A percentile compares a stretch with the other conserved stretches of the same genome.
Evolutionary conservation across 768 basidiomycete species (phyloP).

Genomic region (Boletus insuetus): DNA sequence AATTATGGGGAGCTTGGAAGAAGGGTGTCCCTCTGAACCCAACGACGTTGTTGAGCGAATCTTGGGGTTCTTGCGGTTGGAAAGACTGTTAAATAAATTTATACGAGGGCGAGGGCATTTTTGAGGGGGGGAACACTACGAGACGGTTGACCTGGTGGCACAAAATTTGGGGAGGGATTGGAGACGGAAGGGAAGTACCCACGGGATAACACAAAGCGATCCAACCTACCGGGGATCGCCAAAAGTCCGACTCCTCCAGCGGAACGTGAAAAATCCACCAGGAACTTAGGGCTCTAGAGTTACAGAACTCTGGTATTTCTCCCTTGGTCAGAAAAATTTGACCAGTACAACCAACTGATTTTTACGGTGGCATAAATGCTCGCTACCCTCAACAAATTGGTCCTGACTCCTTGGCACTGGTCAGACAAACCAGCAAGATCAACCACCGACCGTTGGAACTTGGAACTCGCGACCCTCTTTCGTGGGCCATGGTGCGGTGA

Average conservation of each 20-base stretch:
- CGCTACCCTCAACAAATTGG: not conserved
- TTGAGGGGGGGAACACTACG: not conserved
- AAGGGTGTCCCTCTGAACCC: not conserved
- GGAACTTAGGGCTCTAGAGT: too few species aligned
- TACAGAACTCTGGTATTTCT: not conserved
- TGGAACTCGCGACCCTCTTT: not conserved
- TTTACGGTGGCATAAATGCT: not conserved
- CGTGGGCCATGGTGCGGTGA: not conserved
- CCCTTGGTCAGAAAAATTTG: not conserved
- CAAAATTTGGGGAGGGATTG: not conserved
- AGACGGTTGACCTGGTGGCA: not conserved
- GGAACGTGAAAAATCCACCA: too few species aligned
- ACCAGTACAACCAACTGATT: slow-evolving; percentile 1
- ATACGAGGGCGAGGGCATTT: not conserved
- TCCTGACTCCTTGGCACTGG: not conserved
- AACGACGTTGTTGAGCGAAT: not conserved
- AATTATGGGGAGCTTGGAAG: not conserved
- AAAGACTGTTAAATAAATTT: not conserved
- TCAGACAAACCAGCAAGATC: not conserved
- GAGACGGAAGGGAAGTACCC: not conserved
- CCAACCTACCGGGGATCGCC: too few species aligned
- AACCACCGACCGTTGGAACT: slow-evolving; percentile 11
- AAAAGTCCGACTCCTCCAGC: too few species aligned
- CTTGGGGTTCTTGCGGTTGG: not conserved
- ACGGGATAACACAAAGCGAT: too few species aligned